A percentile compares a stretch with the other conserved stretches of the same genome.
phyloP scores from a whole-genome alignment of 768 basidiomycete genomes.

The Phallus indusiatus region DNA sequence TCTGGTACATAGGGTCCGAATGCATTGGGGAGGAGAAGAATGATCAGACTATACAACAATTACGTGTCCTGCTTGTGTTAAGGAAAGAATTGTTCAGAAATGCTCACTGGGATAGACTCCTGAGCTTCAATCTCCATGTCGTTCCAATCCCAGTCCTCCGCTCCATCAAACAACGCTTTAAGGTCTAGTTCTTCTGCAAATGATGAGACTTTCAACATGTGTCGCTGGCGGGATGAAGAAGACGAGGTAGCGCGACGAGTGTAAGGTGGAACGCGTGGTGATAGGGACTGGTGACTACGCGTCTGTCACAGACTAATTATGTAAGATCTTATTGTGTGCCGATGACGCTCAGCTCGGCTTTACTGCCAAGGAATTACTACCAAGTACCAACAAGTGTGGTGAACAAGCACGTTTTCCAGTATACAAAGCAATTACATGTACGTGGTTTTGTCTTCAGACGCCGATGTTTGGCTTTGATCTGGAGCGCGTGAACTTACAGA shows the following conservation, averaged over 20 bases:
- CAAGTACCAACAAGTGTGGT: too few species aligned
- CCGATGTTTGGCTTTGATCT: too few species aligned
- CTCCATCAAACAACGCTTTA: constrained; percentile 46
- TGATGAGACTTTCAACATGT: neutral
- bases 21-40: constrained; percentile 12
- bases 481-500: too few species aligned
- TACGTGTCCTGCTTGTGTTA: neutral
- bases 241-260: neutral
- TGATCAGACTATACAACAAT: neutral
- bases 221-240: neutral
- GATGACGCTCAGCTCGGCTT: too few species aligned
- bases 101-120: constrained; percentile 35
- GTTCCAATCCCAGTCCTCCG: constrained; percentile 63
- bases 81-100: neutral
- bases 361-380: too few species aligned
- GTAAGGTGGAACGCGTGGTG: neutral
- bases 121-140: constrained; percentile 42
- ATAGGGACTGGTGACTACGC: neutral
- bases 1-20: constrained; percentile 37
- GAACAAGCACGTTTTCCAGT: too few species aligned
- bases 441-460: too few species aligned
- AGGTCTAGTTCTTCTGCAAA: constrained; percentile 30
- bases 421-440: too few species aligned
- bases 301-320: neutral
- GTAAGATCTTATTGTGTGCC: neutral